phyloP scores from a whole-genome alignment of 495 filamentous ascomycete genomes.

The Margaritispora aquatica region DNA sequence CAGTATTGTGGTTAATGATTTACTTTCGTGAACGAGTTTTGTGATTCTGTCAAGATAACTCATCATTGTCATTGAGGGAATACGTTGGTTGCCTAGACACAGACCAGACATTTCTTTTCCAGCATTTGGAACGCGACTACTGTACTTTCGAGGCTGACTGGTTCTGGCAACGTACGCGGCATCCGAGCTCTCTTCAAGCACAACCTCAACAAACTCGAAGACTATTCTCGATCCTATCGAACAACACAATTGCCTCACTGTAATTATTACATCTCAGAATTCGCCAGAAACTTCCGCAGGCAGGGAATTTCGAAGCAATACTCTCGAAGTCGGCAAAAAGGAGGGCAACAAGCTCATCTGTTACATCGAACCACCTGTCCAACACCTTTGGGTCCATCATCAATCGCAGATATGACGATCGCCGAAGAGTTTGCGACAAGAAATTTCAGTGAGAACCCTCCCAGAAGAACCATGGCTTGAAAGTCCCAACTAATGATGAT shows the following conservation, averaged over 20 bases:
- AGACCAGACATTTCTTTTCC: neutral
- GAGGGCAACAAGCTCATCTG: neutral
- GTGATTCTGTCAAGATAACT: too few relatives aligned
- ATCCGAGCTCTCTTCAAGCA: neutral
- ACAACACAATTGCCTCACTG: neutral
- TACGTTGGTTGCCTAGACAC: neutral
- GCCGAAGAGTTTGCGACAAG: slow-evolving; percentile 79
- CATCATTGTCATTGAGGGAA: too few relatives aligned
- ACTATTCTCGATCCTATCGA: neutral
- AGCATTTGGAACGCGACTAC: neutral
- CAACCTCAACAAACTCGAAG: slow-evolving; percentile 1
- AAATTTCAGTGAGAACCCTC: slow-evolving; percentile 84
- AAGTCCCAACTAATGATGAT: slow-evolving; percentile 17
- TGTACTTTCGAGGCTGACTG: neutral
- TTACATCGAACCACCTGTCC: neutral
- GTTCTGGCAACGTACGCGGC: neutral
- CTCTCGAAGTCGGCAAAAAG: neutral
- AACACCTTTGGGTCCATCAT: slow-evolving; percentile 11
- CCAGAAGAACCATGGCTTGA: neutral
- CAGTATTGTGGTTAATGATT: too few relatives aligned
- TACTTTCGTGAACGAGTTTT: too few relatives aligned
- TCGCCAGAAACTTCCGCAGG: too few relatives aligned
- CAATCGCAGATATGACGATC: slow-evolving; percentile 24
- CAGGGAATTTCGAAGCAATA: too few relatives aligned
- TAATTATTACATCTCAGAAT: too few relatives aligned